Conservation (phyloP, 176 grass and related monocot genomes). For the Hyparrhenia diplandra region DNA sequence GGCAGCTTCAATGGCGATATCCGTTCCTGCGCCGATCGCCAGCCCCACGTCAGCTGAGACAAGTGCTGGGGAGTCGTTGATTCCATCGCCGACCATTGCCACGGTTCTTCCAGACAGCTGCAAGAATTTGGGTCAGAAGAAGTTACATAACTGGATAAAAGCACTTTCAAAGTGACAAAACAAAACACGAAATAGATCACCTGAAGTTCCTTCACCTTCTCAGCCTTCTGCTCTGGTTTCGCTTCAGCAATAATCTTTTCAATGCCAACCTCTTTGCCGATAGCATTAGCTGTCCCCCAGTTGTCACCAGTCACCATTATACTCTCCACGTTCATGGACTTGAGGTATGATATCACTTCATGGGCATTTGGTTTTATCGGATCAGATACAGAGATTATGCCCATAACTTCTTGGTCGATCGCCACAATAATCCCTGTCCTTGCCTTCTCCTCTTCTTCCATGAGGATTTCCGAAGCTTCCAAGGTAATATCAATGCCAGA, state of each 20-base stretch:
- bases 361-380: slow-evolving; percentile 69
- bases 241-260: slow-evolving; percentile 70
- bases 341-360: slow-evolving; percentile 76
- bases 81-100: slow-evolving; percentile 92
- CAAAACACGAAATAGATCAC: slow-evolving; percentile 20
- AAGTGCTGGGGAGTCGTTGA: slow-evolving; percentile 89
- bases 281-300: slow-evolving; percentile 92
- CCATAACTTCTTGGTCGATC: slow-evolving; percentile 55
- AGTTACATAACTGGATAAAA: not conserved
- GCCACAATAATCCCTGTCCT: slow-evolving; percentile 76
- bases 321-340: slow-evolving; percentile 81
- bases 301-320: slow-evolving; percentile 99
- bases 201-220: slow-evolving; percentile 91
- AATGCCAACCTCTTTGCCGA: slow-evolving; percentile 75
- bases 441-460: slow-evolving; percentile 68
- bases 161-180: not conserved
- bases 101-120: slow-evolving; percentile 70
- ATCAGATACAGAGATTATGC: slow-evolving; percentile 85
- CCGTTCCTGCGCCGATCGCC: slow-evolving; percentile 85
- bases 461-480: slow-evolving; percentile 68
- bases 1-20: slow-evolving; percentile 89
- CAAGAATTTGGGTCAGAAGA: not conserved
- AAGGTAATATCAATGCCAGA: slow-evolving; percentile 46
- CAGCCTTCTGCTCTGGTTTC: slow-evolving; percentile 82
- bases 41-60: slow-evolving; percentile 79